These are phyloP conservation scores for Sphaerulina populicola DNA, from an alignment of 2,329 filamentous ascomycete species.

Conservation along the genomic window DNA sequence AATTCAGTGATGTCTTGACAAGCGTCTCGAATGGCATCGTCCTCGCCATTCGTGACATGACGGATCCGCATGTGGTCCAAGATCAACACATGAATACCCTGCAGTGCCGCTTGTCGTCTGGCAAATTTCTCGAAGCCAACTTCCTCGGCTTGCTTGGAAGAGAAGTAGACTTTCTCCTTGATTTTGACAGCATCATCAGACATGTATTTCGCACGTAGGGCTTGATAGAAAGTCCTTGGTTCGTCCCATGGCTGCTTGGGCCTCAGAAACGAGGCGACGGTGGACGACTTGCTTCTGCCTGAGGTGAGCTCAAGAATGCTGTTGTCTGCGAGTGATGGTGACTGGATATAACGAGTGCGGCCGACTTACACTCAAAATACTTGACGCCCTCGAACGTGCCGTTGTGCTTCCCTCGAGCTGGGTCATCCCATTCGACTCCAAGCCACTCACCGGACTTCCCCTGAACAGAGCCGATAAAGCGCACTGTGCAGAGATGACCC, in stretches of 20 bases:
- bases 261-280: constrained; percentile 78
- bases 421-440: constrained; percentile 94
- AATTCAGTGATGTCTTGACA: constrained; percentile 60
- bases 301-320: constrained; percentile 24
- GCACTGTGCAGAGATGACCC: constrained; percentile 69
- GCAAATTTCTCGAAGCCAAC: constrained; percentile 92
- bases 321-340: neutral
- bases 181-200: constrained; percentile 32
- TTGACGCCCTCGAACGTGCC: constrained; percentile 68
- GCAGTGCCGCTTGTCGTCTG: constrained; percentile 65
- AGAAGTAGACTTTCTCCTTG: constrained; percentile 56
- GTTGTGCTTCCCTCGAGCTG: constrained; percentile 77
- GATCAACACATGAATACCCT: constrained; percentile 71
- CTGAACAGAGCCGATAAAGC: constrained; percentile 68
- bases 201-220: constrained; percentile 76
- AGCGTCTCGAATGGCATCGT: constrained; percentile 45
- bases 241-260: constrained; percentile 62
- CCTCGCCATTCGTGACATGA: constrained; percentile 12
- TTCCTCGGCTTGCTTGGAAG: constrained; percentile 80
- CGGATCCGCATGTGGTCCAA: constrained; percentile 66
- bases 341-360: neutral
- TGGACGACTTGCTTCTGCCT: constrained; percentile 57
- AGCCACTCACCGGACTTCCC: constrained; percentile 76
- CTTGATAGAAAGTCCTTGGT: constrained; percentile 66
- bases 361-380: constrained; percentile 69